Percentiles rank a stretch among this genome's conserved stretches.
These are phyloP conservation scores for Hymenoscyphus fructigenus DNA, from an alignment of 2,329 filamentous ascomycete species.

Conservation along the genomic window DNA sequence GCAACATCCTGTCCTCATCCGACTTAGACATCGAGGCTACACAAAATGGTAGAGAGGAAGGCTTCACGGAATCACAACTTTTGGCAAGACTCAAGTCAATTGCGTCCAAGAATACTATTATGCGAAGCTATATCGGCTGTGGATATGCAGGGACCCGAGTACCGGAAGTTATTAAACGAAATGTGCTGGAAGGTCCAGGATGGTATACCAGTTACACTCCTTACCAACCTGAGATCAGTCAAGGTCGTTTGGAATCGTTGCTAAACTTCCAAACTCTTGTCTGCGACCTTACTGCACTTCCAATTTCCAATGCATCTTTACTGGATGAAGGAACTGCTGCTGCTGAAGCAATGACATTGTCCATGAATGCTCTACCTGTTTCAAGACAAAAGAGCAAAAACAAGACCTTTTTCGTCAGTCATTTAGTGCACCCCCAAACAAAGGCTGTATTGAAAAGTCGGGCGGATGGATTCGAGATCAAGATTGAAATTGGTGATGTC, in stretches of 20 bases:
- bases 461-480: constrained; percentile 88
- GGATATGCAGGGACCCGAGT: constrained; percentile 88
- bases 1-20: constrained; percentile 70
- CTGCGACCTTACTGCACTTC: constrained; percentile 79
- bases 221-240: constrained; percentile 96
- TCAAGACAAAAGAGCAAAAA: constrained; percentile 70
- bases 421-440: constrained; percentile 81
- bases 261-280: constrained; percentile 96
- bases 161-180: constrained; percentile 88
- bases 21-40: constrained; percentile 55
- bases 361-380: constrained; percentile 70
- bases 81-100: constrained; percentile 53
- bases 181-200: constrained; percentile 86
- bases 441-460: constrained; percentile 80
- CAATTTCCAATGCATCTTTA: constrained; percentile 87
- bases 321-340: constrained; percentile 91
- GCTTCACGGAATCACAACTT: constrained; percentile 57
- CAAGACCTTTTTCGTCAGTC: constrained; percentile 83
- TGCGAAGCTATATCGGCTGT: constrained; percentile 73
- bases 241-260: constrained; percentile 86
- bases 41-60: constrained; percentile 37
- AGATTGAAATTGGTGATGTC: constrained; percentile 71
- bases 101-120: constrained; percentile 58
- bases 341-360: constrained; percentile 94
- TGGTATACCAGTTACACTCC: constrained; percentile 99